Evolutionary conservation across 2,329 filamentous ascomycete genomes (phyloP).

Genomic region (Fusarium sublunatum): DNA sequence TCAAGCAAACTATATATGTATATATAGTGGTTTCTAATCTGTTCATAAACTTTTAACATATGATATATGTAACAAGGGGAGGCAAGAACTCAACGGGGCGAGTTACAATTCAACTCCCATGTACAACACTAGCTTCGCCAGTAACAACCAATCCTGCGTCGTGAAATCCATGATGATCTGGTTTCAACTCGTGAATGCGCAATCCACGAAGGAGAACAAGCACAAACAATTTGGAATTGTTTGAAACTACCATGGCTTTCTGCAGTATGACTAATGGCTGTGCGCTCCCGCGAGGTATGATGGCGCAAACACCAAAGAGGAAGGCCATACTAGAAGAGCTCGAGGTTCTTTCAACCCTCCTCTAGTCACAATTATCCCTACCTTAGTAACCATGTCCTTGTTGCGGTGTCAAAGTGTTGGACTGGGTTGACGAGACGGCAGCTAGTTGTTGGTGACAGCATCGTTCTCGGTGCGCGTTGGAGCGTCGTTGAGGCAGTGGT

Average conservation of each 20-base stretch:
- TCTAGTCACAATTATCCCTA: neutral
- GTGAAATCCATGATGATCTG: neutral
- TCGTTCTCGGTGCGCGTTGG: neutral
- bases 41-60: too few species aligned
- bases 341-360: constrained; percentile 16
- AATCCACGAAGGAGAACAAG: neutral
- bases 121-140: neutral
- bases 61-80: too few species aligned
- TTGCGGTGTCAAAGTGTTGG: neutral
- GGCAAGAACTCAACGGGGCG: neutral
- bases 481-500: neutral
- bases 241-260: constrained; percentile 15
- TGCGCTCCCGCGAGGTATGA: neutral
- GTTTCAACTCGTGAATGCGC: neutral
- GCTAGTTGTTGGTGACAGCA: neutral
- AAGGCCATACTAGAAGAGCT: neutral
- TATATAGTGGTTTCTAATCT: too few species aligned
- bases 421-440: neutral
- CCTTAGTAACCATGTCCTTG: neutral
- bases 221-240: neutral
- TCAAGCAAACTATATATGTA: too few species aligned
- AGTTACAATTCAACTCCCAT: neutral
- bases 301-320: constrained; percentile 1
- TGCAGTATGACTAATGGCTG: constrained; percentile 11
- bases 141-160: neutral